Evolutionary conservation across 2,329 filamentous ascomycete genomes (phyloP).

Genomic region (Byssothecium circinans): DNA sequence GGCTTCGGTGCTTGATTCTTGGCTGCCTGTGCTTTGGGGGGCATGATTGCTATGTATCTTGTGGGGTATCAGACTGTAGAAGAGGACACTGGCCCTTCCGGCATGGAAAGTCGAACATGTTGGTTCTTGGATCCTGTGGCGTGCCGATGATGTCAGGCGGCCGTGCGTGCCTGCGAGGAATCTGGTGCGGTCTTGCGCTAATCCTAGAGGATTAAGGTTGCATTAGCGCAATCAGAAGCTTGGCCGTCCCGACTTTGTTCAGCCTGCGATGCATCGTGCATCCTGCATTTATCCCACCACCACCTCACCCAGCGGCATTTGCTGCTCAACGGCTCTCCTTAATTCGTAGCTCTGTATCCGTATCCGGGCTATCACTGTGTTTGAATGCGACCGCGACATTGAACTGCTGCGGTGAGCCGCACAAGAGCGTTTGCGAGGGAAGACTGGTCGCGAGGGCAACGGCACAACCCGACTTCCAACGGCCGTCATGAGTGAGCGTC

Average conservation of each 20-base stretch:
- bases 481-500: conserved; percentile 29
- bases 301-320: conserved; percentile 3
- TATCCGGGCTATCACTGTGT: background rate
- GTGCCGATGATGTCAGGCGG: conserved; percentile 19
- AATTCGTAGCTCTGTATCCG: background rate
- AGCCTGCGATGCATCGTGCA: conserved; percentile 27
- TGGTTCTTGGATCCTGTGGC: conserved; percentile 1
- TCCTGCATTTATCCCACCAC: conserved; percentile 1
- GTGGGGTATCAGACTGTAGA: background rate
- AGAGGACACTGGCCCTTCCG: background rate
- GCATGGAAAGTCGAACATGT: background rate
- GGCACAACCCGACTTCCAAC: conserved; percentile 16
- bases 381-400: background rate
- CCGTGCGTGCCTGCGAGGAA: background rate
- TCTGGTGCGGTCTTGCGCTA: conserved; percentile 18
- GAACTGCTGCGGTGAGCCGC: background rate
- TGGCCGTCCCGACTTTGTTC: conserved; percentile 9
- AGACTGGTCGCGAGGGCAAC: conserved; percentile 14
- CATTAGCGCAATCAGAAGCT: conserved; percentile 20
- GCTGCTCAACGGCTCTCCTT: background rate
- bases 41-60: conserved; percentile 16
- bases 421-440: background rate
- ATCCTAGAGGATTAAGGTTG: conserved; percentile 23
- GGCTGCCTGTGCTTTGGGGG: conserved; percentile 20
- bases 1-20: conserved; percentile 11